Evolutionary conservation across 2,329 filamentous ascomycete species (phyloP), one percentile per base, ranked within the genome.

Genomic region (Alternaria ethzedia): DNA sequence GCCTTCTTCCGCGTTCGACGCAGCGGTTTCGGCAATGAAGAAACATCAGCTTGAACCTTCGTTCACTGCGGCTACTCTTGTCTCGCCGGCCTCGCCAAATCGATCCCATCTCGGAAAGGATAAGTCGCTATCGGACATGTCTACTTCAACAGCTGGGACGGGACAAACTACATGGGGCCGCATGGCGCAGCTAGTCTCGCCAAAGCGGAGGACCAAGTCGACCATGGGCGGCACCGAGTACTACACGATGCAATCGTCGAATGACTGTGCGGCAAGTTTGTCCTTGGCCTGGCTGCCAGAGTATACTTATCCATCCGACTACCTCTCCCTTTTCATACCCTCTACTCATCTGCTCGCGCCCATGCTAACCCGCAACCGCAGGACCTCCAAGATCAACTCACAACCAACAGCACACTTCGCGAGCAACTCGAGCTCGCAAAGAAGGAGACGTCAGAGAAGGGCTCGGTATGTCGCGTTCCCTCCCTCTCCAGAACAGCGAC

Each of bases 371-470:
- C 54, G 15, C 13, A 17, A 20, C 36, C 32, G 52, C 63, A 79
- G 78, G 77, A 79, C 47, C 73, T 79, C 23, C 63, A 75, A 66
- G 74, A 74, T n/a, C 72, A 75, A 61, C 58, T 68, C 63, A 64
- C 64, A 11, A 49, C 67, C 15, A 75, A 70, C 57, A 64, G 65
- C 36, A 64, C 62, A 13, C 62, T 80, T 20, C 73, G 73, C 44
- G 68, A 70, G 45, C 70, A 79, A 57, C 72, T 80, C 30, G 76
- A 78, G 57, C 71, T 70, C 36, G 73, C 74, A 21, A 76, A 76
- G 71, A 74, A 74, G 55, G 78, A 79, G 51, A 72, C 66, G 11
- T 69, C 69, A 23, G 76, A 78, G 62, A 79, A 78, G 70, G 75
- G 77, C 64, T 79, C 78, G 66, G 78, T 80, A 71, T 17, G 75